Evolutionary conservation across 208 protist species (phyloP).

Genomic region (Leishmania aethiopica): DNA sequence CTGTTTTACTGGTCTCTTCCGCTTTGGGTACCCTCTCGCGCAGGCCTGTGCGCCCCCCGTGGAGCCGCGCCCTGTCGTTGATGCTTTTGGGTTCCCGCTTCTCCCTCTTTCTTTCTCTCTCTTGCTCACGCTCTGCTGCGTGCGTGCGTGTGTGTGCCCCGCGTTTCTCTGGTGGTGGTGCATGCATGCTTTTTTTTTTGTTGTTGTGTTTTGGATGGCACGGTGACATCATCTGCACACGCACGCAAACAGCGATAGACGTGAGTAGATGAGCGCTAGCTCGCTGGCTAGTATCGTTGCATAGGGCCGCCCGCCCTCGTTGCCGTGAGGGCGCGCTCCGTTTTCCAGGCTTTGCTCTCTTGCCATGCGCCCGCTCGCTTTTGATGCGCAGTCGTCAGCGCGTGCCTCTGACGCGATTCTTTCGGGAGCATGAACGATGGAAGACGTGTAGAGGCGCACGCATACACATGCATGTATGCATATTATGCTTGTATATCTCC

Average conservation of each 20-base stretch:
- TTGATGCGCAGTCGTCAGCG: not conserved
- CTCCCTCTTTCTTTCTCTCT: not conserved
- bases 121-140: not conserved
- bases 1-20: too few species aligned
- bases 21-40: too few species aligned
- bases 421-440: not conserved
- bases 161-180: not conserved
- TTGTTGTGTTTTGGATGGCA: not conserved
- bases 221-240: not conserved
- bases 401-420: not conserved
- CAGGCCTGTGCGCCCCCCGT: too few species aligned
- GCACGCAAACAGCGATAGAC: not conserved
- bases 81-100: too few species aligned
- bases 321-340: too few species aligned
- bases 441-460: not conserved
- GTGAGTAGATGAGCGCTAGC: not conserved
- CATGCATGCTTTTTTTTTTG: conserved; percentile 8
- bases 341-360: not conserved
- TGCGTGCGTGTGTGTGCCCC: not conserved
- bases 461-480: not conserved
- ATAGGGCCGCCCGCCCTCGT: not conserved
- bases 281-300: not conserved
- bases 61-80: too few species aligned
- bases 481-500: not conserved
- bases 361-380: too few species aligned